Base-by-base conservation (phyloP, 371 early-diverging fungal species). In the Rhizopus stolonifer region DNA sequence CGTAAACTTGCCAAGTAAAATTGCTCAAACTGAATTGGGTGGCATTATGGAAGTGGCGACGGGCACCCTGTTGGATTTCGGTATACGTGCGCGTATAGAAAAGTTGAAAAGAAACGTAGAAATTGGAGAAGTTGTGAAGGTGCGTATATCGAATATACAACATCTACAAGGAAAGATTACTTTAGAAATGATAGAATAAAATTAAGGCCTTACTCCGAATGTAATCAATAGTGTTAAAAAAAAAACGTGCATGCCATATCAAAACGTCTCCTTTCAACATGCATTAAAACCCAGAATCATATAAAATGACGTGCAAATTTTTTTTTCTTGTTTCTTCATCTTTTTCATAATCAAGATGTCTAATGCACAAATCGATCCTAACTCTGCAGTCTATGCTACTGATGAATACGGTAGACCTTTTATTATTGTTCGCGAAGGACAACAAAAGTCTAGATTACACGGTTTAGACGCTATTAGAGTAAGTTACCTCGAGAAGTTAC, bases 351-450 rank as follows among this genome's bases (percentile, higher is more conserved):
- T 32, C 4, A 32, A 52, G 33, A 56, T 55, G 56, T 49, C 63
- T 46, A 21, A 4, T 42, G 31, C 55, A 22, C 61, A 52, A 36
- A 69, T 69, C 34, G 69, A 69, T 57, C 69, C 69, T 49, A 69
- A 70, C 60, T 66, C 66, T 31, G 84, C 84, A 39, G 80, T 84
- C 40, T 84, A 84, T 57, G 81, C 84, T 46, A 82, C 82, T 40
- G 97, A 96, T 75, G 97, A 96, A 73, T 94, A 95, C 72, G 98
- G 98, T 45, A 85, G 97, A 42, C 96, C 97, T 42, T 92, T 96
- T 70, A 95, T 96, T 69, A 95, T 97, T 72, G 86, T 97, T 26
- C 79, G 97, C 47, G 98, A 97, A 74, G 93, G 93, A 65, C 92
- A 92, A 56, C 92, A 86, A 66, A 93, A 93, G 71, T 72, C 84